Evolutionary conservation across 2,329 filamentous ascomycete genomes (phyloP).

Genomic region (Elsinoe necatrix): DNA sequence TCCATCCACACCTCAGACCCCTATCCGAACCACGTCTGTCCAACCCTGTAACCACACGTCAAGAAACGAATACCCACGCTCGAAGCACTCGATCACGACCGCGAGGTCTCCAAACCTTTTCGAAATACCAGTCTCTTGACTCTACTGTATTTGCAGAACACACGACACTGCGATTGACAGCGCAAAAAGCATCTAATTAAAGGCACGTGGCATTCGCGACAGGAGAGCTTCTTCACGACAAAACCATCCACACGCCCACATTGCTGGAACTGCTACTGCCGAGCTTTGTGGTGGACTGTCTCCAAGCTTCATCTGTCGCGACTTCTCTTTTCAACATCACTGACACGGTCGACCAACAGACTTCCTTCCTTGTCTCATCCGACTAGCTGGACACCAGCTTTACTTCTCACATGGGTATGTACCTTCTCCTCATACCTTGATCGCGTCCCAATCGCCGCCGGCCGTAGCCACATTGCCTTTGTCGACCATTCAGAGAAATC

Average conservation of each 20-base stretch:
- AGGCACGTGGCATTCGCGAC: conserved; percentile 12
- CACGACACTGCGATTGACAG: background rate
- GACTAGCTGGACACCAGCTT: background rate
- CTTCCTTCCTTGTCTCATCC: background rate
- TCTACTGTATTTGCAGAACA: background rate
- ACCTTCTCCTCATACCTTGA: background rate
- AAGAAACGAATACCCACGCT: background rate
- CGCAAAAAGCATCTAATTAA: background rate
- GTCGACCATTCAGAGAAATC: background rate
- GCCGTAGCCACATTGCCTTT: background rate
- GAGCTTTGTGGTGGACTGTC: background rate
- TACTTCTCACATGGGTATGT: conserved; percentile 15
- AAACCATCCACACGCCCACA: background rate
- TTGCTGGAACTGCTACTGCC: background rate
- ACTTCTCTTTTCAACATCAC: background rate
- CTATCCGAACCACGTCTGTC: conserved; percentile 4
- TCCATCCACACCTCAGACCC: conserved; percentile 13
- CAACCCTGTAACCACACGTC: background rate
- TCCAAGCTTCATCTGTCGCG: background rate
- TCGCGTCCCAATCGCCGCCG: background rate
- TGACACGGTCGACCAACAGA: background rate
- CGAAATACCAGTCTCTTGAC: background rate
- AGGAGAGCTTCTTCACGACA: conserved; percentile 4
- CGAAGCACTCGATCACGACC: background rate
- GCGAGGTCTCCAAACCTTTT: background rate